Evolutionary conservation across 192 early-diverging fungal species (phyloP).

Genomic region (Backusella morwellensis): DNA sequence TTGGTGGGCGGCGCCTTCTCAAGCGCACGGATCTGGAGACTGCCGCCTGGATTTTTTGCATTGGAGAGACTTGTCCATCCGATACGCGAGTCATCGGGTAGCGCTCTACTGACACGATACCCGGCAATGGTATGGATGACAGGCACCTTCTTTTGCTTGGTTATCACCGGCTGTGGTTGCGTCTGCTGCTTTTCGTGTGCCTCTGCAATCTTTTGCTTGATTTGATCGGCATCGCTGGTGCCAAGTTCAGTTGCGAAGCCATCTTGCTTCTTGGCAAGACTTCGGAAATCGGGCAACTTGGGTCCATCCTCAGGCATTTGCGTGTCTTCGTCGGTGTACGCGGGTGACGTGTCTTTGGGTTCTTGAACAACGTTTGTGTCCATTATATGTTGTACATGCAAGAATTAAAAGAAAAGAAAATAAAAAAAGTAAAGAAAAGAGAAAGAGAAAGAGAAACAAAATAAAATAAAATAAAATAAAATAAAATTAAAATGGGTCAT

Average conservation of each 20-base stretch:
- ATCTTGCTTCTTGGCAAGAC: slow-evolving; percentile 6
- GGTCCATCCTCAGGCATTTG: neutral
- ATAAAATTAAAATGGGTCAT: no score
- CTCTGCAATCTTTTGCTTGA: slow-evolving; percentile 17
- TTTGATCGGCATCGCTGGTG: slow-evolving; percentile 22
- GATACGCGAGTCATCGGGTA: slow-evolving; percentile 22
- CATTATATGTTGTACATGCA: neutral
- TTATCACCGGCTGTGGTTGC: neutral
- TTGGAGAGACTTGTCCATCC: slow-evolving; percentile 34
- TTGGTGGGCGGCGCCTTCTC: no score
- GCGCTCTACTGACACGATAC: neutral
- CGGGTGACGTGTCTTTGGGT: slow-evolving; percentile 8
- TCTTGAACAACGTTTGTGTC: slow-evolving; percentile 6
- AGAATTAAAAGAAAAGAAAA: neutral
- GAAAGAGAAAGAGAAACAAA: neutral
- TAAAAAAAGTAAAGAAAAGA: neutral
- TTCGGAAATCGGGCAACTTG: slow-evolving; percentile 22
- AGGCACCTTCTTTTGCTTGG: neutral
- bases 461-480: no score
- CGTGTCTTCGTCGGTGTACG: neutral
- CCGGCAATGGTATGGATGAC: neutral
- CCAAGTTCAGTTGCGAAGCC: slow-evolving; percentile 25
- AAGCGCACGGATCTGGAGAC: no score
- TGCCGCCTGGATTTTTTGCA: slow-evolving; percentile 25
- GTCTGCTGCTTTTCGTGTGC: slow-evolving; percentile 9